Base-by-base conservation (phyloP, 1,284 basidiomycete genomes). In the Cutaneotrichosporon mucoides region DNA sequence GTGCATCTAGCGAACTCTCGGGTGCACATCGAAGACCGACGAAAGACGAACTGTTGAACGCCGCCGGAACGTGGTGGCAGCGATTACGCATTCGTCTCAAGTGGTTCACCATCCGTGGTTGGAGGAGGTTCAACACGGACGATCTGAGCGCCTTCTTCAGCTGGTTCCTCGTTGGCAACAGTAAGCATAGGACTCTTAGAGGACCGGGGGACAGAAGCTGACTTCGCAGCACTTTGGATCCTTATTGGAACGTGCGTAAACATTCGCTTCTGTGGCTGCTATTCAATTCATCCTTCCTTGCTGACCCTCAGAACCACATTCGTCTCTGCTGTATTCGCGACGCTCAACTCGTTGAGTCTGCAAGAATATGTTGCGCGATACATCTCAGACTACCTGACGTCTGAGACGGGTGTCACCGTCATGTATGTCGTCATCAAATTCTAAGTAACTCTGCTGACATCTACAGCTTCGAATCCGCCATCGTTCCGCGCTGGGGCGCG, bases 401-500 rank as follows among this genome's bases (percentile, higher is more conserved):
- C 87, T 0, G 89, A 94, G 74, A 96, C 93, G 0, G 96, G 96
- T 0, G 87, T 96, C 47, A 93, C 87, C 4, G 88, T 99, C 66
- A 90, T 96, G 72, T 79, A 56, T 66, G 75, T 63, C n/a, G 42
- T 4, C 3, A 12, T 24, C 24, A 24, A 24, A 24, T 24, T 24
- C 12, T 24, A 24, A 24, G 24, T 24, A 24, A 24, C 24, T 24
- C 24, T 24, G 24, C 24, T 9, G 11, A 33, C 11, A 11, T 12
- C 44, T 13, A 3, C 53, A 77, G 76, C 53, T 99, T 98, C 75
- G 95, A 98, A 78, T 93, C 90, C 6, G 96, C 96, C 35, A 94
- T 99, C 67, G 93, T 99, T 5, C 95, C 95, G 3, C 93, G 93
- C 74, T 98, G 95, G 92, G 91, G 91, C 62, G 91, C 95, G 69